Evolutionary conservation across 148 eudicot genomes (phyloP).

Genomic region (Heliosperma pusillum): DNA sequence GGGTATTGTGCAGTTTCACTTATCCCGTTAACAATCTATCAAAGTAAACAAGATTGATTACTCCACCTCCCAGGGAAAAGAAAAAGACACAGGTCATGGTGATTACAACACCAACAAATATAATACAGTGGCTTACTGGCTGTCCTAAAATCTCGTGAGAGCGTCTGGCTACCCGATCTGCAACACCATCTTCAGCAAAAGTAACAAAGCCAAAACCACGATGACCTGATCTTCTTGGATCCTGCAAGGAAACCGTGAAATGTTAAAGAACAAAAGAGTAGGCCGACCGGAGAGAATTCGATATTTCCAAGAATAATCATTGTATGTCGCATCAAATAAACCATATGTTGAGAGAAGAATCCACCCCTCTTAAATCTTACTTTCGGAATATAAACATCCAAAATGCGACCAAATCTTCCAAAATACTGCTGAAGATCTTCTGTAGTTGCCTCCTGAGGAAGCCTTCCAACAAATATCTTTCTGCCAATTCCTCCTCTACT

Average conservation of each 20-base stretch:
- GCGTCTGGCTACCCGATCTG: slow-evolving; percentile 89
- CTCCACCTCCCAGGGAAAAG: background rate
- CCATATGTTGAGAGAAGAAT: background rate
- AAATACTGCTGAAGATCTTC: slow-evolving; percentile 90
- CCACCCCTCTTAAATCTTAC: slow-evolving; percentile 29
- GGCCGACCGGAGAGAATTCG: background rate
- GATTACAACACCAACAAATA: background rate
- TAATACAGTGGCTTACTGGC: slow-evolving; percentile 40
- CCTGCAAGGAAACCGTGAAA: slow-evolving; percentile 42
- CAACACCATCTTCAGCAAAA: slow-evolving; percentile 93
- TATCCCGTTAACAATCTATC: background rate
- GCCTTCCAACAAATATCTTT: slow-evolving; percentile 95
- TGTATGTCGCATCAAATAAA: background rate
- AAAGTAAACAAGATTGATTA: background rate
- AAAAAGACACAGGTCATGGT: background rate
- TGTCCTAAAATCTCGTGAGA: slow-evolving; percentile 96
- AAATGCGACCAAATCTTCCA: slow-evolving; percentile 89
- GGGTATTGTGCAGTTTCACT: background rate
- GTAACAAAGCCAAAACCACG: slow-evolving; percentile 99
- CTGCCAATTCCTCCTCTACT: slow-evolving; percentile 67
- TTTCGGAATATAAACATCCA: slow-evolving; percentile 93
- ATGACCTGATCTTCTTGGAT: slow-evolving; percentile 94
- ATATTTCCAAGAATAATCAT: background rate
- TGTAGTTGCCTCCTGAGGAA: slow-evolving; percentile 84
- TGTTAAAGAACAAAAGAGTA: slow-evolving; percentile 2